phyloP scores from a whole-genome alignment of 2,329 filamentous ascomycete species.

The Dactylellina cionopaga region DNA sequence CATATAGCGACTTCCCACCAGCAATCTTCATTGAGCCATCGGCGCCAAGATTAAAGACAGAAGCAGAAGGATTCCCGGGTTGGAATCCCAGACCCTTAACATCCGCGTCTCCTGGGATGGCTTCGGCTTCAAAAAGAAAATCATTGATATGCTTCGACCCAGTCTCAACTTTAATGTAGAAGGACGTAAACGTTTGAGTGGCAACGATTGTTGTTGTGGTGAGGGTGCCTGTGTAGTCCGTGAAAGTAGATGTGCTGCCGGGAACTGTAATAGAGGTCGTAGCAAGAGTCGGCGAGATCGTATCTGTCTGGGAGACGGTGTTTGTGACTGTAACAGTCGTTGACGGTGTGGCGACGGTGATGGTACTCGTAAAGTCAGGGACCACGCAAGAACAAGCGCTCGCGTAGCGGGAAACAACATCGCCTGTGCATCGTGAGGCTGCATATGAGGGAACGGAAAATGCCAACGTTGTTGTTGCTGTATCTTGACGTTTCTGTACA shows the following conservation, averaged over 20 bases:
- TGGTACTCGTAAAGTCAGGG: background rate
- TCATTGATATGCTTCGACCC: background rate
- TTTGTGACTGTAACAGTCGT: background rate
- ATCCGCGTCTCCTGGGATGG: background rate
- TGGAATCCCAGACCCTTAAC: background rate
- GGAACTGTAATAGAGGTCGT: background rate
- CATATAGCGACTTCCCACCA: background rate
- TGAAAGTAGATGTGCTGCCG: background rate
- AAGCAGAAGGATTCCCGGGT: background rate
- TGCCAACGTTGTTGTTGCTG: background rate
- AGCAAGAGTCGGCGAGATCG: background rate
- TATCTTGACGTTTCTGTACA: too few species aligned
- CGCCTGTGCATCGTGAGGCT: too few species aligned
- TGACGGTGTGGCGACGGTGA: background rate
- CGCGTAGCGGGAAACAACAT: too few species aligned
- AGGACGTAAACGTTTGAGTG: background rate
- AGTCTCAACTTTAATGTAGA: background rate
- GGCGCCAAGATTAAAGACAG: background rate
- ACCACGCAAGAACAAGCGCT: background rate
- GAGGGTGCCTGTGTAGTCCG: background rate
- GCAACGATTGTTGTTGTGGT: background rate
- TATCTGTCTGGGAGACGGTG: background rate
- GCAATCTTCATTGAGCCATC: background rate
- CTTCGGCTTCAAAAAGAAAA: background rate
- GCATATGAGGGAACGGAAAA: background rate